Evolutionary conservation across 345 rosid species (phyloP).

Genomic region (Syzygium aqueum): DNA sequence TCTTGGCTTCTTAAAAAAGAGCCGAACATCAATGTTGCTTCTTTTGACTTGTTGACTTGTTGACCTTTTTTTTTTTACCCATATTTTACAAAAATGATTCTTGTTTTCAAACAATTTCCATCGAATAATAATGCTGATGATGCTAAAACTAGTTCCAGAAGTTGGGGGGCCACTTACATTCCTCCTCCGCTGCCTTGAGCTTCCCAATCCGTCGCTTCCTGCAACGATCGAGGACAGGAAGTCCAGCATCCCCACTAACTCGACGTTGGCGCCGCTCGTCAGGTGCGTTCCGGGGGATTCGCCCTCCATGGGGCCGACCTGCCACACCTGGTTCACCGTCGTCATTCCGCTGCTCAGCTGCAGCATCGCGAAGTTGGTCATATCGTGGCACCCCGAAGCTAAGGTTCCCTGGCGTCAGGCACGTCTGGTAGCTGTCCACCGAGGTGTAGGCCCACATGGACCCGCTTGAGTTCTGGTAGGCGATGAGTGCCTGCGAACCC

Average conservation of each 20-base stretch:
- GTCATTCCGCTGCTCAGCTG: slow-evolving; percentile 15
- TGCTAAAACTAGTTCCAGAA: not conserved
- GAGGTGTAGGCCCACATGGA: slow-evolving; percentile 21
- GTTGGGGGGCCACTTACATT: slow-evolving; percentile 42
- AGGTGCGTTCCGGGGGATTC: not conserved
- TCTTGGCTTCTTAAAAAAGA: too few species aligned
- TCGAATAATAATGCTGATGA: not conserved
- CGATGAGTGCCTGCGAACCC: slow-evolving; percentile 61
- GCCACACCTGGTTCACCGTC: slow-evolving; percentile 60
- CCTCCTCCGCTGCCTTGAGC: slow-evolving; percentile 38
- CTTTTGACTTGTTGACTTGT: too few species aligned
- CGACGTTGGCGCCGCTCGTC: slow-evolving; percentile 3
- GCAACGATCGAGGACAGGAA: slow-evolving; percentile 25
- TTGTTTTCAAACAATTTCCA: not conserved
- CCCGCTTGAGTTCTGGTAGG: slow-evolving; percentile 32
- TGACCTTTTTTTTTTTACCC: too few species aligned
- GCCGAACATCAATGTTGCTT: too few species aligned
- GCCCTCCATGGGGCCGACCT: slow-evolving; percentile 33
- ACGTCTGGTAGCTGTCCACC: not conserved
- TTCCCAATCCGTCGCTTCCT: not conserved
- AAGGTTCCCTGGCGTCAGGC: slow-evolving; percentile 7
- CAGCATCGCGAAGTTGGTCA: slow-evolving; percentile 59
- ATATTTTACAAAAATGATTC: too few species aligned
- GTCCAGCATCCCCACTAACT: slow-evolving; percentile 27
- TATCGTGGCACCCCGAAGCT: slow-evolving; percentile 40